A percentile compares a stretch with the other conserved stretches of the same genome.
Conservation (phyloP, 2,329 filamentous ascomycete species). For the Colletotrichum neosansevieriae region DNA sequence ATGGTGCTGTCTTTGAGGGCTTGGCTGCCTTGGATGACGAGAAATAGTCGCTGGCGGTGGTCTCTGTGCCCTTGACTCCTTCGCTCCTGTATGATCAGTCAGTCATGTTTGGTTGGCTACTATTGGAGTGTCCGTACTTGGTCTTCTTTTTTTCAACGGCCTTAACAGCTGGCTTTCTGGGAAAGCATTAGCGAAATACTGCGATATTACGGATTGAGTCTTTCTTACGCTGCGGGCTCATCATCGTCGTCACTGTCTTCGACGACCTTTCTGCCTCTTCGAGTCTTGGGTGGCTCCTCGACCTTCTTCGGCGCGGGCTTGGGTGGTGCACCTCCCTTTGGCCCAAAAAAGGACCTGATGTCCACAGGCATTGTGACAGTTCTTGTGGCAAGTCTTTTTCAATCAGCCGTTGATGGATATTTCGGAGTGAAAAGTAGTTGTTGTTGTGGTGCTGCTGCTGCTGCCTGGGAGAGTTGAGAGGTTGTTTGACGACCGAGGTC, state of each 20-base stretch:
- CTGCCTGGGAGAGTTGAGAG: conserved; percentile 18
- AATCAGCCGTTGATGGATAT: background rate
- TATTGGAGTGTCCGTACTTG: conserved; percentile 52
- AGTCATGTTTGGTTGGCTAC: conserved; percentile 17
- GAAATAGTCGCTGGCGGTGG: conserved; percentile 70
- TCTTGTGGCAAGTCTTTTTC: background rate
- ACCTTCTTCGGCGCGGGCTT: conserved; percentile 61
- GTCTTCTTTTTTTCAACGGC: conserved; percentile 67
- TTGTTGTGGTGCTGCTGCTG: conserved; percentile 17
- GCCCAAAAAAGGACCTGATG: conserved; percentile 91
- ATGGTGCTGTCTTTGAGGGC: conserved; percentile 51
- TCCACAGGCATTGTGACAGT: conserved; percentile 75
- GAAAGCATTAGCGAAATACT: conserved; percentile 8
- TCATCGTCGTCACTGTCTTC: conserved; percentile 87
- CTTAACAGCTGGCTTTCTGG: conserved; percentile 48
- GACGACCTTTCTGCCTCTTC: conserved; percentile 74
- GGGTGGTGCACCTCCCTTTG: conserved; percentile 73
- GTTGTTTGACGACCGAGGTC: conserved; percentile 1
- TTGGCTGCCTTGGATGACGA: conserved; percentile 59
- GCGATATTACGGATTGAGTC: no score
- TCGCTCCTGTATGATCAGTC: conserved; percentile 49
- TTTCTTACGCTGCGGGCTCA: conserved; percentile 47
- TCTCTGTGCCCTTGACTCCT: conserved; percentile 62
- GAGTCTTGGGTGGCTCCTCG: conserved; percentile 58
- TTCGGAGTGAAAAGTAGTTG: background rate